phyloP scores from a whole-genome alignment of 2,329 filamentous ascomycete genomes.

The Beauveria sp. region DNA sequence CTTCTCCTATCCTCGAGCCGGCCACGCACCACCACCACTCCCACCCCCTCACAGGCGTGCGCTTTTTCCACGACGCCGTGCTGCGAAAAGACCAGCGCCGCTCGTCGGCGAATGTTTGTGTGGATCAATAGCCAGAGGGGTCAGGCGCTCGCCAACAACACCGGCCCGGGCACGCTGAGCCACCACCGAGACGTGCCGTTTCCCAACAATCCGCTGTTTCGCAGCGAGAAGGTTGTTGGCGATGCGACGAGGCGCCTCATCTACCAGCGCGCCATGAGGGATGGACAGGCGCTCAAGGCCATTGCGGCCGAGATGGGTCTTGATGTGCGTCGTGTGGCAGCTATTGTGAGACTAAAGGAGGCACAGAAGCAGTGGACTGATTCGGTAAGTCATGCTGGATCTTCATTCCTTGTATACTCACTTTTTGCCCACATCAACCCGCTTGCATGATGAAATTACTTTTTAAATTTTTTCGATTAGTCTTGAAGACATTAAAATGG shows the following conservation, averaged over 20 bases:
- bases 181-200: constrained; percentile 50
- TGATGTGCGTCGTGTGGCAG: constrained; percentile 76
- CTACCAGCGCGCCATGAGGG: constrained; percentile 57
- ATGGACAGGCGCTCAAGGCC: constrained; percentile 62
- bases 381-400: constrained; percentile 52
- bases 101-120: constrained; percentile 29
- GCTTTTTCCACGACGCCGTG: constrained; percentile 33
- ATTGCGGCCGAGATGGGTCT: constrained; percentile 72
- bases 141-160: constrained; percentile 18
- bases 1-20: constrained; percentile 20
- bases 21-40: constrained; percentile 6
- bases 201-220: constrained; percentile 64
- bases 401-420: constrained; percentile 13
- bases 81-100: constrained; percentile 28
- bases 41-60: constrained; percentile 18
- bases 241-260: constrained; percentile 67
- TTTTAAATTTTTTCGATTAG: constrained; percentile 91
- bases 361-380: constrained; percentile 71
- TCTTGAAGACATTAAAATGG: constrained; percentile 95
- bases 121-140: constrained; percentile 28
- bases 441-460: constrained; percentile 44
- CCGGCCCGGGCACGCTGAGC: constrained; percentile 30
- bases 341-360: constrained; percentile 77
- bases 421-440: constrained; percentile 10
- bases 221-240: constrained; percentile 64